A percentile compares a stretch with the other conserved stretches of the same genome.
Evolutionary conservation across 495 filamentous ascomycete genomes (phyloP).

Genomic region (Aspergillus haitiensis): DNA sequence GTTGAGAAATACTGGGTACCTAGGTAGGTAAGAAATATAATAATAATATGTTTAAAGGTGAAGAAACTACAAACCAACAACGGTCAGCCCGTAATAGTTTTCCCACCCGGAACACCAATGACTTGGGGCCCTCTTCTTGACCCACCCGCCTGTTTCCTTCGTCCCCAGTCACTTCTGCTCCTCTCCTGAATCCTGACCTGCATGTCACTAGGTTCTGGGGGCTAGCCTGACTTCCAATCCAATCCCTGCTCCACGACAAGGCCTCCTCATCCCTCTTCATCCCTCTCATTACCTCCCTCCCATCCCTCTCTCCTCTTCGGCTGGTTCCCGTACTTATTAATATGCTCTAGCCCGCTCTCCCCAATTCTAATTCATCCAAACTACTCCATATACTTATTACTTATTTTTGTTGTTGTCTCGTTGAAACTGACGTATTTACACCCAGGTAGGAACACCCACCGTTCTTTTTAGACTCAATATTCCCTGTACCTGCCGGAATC

Average conservation of each 20-base stretch:
- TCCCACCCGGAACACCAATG: slow-evolving; percentile 1
- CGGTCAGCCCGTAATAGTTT: not conserved
- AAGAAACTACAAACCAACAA: not conserved
- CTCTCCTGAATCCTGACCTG: slow-evolving; percentile 23
- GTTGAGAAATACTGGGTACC: no score
- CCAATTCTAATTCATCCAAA: no score
- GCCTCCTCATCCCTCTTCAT: not conserved
- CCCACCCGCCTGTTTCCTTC: slow-evolving; percentile 16
- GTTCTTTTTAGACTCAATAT: slow-evolving; percentile 11
- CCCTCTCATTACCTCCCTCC: not conserved
- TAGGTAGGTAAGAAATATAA: no score
- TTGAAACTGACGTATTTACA: no score
- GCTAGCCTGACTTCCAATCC: not conserved
- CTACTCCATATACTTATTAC: no score
- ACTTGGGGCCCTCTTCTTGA: slow-evolving; percentile 1
- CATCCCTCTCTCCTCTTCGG: not conserved
- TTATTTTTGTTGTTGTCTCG: no score
- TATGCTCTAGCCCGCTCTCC: no score
- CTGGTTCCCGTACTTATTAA: no score
- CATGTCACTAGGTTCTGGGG: slow-evolving; percentile 14
- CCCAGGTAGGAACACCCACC: not conserved
- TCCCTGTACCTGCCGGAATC: not conserved
- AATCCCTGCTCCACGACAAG: not conserved
- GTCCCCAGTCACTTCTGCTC: slow-evolving; percentile 17
- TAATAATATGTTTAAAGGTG: not conserved